Evolutionary conservation across 2,329 filamentous ascomycete species (phyloP).

Genomic region (Colletotrichum tamarilloi): DNA sequence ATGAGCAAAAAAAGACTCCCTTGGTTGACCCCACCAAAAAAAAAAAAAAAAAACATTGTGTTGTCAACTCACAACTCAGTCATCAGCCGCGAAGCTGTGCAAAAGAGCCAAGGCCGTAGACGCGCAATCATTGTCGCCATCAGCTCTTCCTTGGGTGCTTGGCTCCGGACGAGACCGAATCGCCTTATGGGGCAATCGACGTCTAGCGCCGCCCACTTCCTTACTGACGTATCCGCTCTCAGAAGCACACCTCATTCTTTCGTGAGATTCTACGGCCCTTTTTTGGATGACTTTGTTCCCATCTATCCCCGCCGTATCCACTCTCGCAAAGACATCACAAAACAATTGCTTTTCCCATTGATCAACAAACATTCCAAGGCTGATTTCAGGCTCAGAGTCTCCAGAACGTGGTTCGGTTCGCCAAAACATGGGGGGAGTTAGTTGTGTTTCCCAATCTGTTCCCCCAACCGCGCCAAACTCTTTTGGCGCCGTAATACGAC

Average conservation of each 20-base stretch:
- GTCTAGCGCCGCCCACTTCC: slow-evolving; percentile 13
- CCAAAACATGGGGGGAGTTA: not conserved
- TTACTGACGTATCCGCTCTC: not conserved
- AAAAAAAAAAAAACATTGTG: not conserved
- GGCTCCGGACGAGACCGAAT: slow-evolving; percentile 32
- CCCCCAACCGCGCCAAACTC: not conserved
- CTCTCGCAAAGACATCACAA: not conserved
- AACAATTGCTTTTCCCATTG: not conserved
- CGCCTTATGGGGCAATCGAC: slow-evolving; percentile 13
- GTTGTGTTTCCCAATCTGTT: not conserved
- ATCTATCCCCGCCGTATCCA: slow-evolving; percentile 27
- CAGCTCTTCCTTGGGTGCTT: slow-evolving; percentile 15
- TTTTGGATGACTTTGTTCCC: slow-evolving; percentile 12
- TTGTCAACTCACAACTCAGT: slow-evolving; percentile 15
- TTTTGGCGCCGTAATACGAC: not conserved
- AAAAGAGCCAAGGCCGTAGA: slow-evolving; percentile 34
- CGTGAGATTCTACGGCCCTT: slow-evolving; percentile 11
- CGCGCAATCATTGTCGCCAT: slow-evolving; percentile 37
- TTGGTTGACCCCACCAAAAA: not conserved
- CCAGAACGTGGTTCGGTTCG: not conserved
- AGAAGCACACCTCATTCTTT: not conserved
- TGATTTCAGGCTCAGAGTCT: too few species aligned
- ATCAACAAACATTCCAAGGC: not conserved
- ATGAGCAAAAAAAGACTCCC: not conserved
- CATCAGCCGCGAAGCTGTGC: slow-evolving; percentile 23